Base-by-base conservation (phyloP, 768 basidiomycete species). In the Inosperma sp. region DNA sequence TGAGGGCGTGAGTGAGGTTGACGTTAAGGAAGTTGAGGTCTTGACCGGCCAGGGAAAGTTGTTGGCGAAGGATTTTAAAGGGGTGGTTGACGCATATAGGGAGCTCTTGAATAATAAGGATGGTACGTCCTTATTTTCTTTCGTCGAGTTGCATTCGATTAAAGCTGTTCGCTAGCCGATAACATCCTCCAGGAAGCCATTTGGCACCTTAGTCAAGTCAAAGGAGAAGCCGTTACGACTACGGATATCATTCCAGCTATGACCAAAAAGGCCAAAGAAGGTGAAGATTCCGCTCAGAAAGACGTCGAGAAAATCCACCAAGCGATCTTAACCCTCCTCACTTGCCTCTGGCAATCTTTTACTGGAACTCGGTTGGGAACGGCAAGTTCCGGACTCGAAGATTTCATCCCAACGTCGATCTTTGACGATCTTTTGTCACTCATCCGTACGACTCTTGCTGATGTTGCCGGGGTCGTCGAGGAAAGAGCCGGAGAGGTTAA, bases 341-440 rank as follows among this genome's bases (percentile, higher is more conserved):
- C 72, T 34, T 72, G 78, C 54, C 53, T 84, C 35, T 83, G 80
- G 75, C 59, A 72, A 2, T 80, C 76, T 23, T 37, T 82, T 21
- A 66, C 77, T 0, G 17, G n/a, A 25, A 43, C 26, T n/a, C 70
- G 75, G 3, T 84, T 85, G 60, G 76, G 79, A 12, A 65, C 69
- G 35, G 73, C 74, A 27, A n/a, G n/a, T n/a, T n/a, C n/a, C n/a
- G n/a, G n/a, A n/a, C n/a, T n/a, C n/a, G n/a, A n/a, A n/a, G n/a
- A n/a, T n/a, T n/a, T n/a, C n/a, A n/a, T n/a, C n/a, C n/a, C n/a
- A n/a, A n/a, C n/a, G n/a, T n/a, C n/a, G n/a, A 67, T 85, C 21
- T 69, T 84, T 56, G 65, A 72, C 47, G 86, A 88, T 62, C 77
- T 86, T 57, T 72, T 82, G 5, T 86, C 84, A 23, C 80, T 87